Evolutionary conservation across 202 grass and related monocot genomes (phyloP), one percentile per base, ranked within the genome.

Genomic region (Dendrocalamus latiflorus): DNA sequence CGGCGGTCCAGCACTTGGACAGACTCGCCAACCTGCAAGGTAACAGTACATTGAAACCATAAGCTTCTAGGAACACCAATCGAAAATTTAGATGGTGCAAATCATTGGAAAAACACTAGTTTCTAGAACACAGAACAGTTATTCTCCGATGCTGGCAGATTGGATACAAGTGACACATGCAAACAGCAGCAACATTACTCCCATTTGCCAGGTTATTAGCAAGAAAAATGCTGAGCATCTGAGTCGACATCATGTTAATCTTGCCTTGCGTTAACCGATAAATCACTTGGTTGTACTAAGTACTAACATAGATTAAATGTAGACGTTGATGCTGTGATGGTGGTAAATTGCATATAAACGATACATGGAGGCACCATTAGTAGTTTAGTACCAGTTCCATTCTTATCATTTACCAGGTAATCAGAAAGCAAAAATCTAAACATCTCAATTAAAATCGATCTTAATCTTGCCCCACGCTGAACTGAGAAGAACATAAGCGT

Each of bases 1-100:
- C 82, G 89, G 13, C 86, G 93, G 45, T 98, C 89, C 0, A 98
- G 53, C 61, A 90, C 87, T 80, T 93, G 82, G 26, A 98, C 89
- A 0, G 96, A 93, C 5, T 88, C 90, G 0, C 73, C 89, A 0
- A 95, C 89, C 96, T 95, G 83, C 44, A 58, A 41, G 6, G 24
- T 6, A 11, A 22, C 2, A 49, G 12, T 2, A 44, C 14, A 16
- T 55, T 4, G 36, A 51, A 24, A 6, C 44, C 37, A 77, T 4
- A 58, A 64, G 55, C 55, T 68, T 65, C 2, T 38, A 37, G 20
- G 17, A 79, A 44, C 17, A 81, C 7, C 3, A 25, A 30, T 12
- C 25, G 21, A 15, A 15, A 47, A 15, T 47, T 49, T 9, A 3
- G 6, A 16, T 47, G 41, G 43, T 4, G 45, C 11, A 15, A 44